Base-by-base conservation (phyloP, 495 filamentous ascomycete species). In the Hypomontagnella monticulosa region DNA sequence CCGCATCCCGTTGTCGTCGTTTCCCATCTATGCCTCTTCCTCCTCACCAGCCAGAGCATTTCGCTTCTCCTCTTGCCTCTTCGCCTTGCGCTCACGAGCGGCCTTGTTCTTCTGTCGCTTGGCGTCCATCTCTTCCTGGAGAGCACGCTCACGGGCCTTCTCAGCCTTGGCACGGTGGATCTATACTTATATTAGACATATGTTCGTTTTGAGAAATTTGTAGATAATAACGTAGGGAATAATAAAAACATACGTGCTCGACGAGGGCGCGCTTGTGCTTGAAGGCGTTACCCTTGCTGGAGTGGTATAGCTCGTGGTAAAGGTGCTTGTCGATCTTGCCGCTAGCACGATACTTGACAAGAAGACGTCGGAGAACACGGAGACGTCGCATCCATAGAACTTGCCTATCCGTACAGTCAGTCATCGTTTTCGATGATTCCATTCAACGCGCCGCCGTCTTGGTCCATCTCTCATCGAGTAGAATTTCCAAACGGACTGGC, bases 271-370 rank as follows among this genome's bases (percentile, higher is more conserved):
- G 90, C 92, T 97, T 99, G 90, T 99, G 95, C 93, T 99, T 99
- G 90, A 99, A 99, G 79, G 95, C 94, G 89, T 99, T 99, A 96
- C 95, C 95, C 93, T 99, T 99, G 89, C 89, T 91, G 74, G 96
- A 84, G 81, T 97, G 93, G 87, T 99, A 99, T 67, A 99, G 93
- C 85, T 97, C 92, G 87, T 99, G 95, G 88, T 99, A 99, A 52
- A 99, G 93, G 86, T 99, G 96, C 88, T 99, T 99, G 86, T 99
- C 95, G 82, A 99, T 99, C 91, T 99, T 99, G 82, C 95, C 95
- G 76, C 89, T 88, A 79, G 93, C 94, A 83, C 95, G 95, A 87
- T 99, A 99, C 85, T 97, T 97, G 85, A 97, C 94, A 71, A 99
- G 88, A 44, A 99, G 91, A 80, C 95, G 94, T 75, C 95, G 93